A percentile compares a stretch with the other conserved stretches of the same genome.
These are phyloP conservation scores for Thalassiosira mediterranea DNA, from an alignment of 352 stramenopile genomes.

Conservation along the genomic window DNA sequence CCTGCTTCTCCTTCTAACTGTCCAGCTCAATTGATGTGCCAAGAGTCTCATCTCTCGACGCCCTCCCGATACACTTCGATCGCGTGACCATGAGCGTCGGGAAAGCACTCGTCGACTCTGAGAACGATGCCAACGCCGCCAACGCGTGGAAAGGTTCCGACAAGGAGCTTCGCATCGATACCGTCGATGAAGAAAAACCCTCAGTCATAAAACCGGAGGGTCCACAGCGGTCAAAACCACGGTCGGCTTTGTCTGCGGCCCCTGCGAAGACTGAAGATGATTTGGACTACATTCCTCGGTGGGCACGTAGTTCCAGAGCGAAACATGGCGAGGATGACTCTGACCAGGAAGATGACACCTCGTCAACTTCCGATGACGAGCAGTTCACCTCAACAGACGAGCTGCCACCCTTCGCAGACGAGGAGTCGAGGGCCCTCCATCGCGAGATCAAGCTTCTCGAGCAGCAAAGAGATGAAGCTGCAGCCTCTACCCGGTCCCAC, in stretches of 20 bases:
- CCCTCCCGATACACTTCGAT: too few relatives aligned
- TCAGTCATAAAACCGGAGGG: not conserved
- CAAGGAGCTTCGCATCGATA: conserved; percentile 25
- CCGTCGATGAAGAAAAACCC: conserved; percentile 11
- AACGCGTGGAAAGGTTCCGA: conserved; percentile 5
- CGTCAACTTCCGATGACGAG: conserved; percentile 1
- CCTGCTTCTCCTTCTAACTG: too few relatives aligned
- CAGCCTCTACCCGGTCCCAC: conserved; percentile 22
- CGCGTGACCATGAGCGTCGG: too few relatives aligned
- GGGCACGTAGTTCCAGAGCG: conserved; percentile 35
- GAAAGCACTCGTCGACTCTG: too few relatives aligned
- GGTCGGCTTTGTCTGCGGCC: not conserved
- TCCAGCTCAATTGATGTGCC: too few relatives aligned
- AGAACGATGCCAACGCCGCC: conserved; percentile 28
- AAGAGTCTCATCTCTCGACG: too few relatives aligned
- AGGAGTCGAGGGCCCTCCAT: conserved; percentile 40
- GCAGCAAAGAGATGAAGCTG: conserved; percentile 36
- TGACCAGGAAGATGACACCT: conserved; percentile 10
- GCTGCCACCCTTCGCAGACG: conserved; percentile 47
- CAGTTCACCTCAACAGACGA: conserved; percentile 25
- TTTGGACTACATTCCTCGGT: conserved; percentile 30
- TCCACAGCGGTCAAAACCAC: not conserved
- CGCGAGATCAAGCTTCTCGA: conserved; percentile 53
- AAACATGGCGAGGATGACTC: not conserved
- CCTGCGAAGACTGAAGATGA: not conserved